Evolutionary conservation across 2,329 filamentous ascomycete species (phyloP).

Genomic region (Hypoxylon sp.): DNA sequence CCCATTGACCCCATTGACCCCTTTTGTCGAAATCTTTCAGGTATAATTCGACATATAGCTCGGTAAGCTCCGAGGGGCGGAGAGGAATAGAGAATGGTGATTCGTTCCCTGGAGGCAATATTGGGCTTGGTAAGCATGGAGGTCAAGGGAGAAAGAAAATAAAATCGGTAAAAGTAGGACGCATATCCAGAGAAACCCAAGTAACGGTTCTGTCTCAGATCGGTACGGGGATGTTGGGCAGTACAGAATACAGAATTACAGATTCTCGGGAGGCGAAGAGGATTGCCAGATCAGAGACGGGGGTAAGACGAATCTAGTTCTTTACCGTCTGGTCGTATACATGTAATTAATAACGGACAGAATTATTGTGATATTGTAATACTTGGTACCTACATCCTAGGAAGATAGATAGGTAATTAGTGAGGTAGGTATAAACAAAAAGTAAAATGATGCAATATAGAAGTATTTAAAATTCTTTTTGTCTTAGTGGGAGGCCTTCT

Average conservation of each 20-base stretch:
- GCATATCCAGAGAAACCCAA: conserved; percentile 22
- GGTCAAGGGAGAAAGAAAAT: conserved; percentile 2
- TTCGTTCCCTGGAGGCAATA: background rate
- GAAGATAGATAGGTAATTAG: conserved; percentile 9
- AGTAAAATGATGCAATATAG: conserved; percentile 16
- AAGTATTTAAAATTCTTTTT: conserved; percentile 1
- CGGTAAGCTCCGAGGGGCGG: conserved; percentile 24
- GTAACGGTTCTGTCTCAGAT: conserved; percentile 35
- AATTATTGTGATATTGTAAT: too few species aligned
- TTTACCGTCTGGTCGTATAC: too few species aligned
- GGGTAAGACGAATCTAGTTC: conserved; percentile 25
- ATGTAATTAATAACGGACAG: too few species aligned
- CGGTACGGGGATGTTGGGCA: conserved; percentile 18
- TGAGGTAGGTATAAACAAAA: background rate
- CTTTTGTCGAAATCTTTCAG: too few species aligned
- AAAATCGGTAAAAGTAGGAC: conserved; percentile 10
- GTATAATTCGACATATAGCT: conserved; percentile 19
- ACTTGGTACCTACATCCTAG: too few species aligned
- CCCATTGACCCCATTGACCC: too few species aligned
- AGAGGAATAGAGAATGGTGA: background rate
- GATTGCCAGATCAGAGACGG: conserved; percentile 37
- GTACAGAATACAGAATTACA: conserved; percentile 15
- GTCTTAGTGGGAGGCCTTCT: conserved; percentile 1
- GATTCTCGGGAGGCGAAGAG: conserved; percentile 36
- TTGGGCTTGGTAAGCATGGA: conserved; percentile 15